Evolutionary conservation across 129 eudicot genomes (phyloP).

Genomic region (Centella asiatica): DNA sequence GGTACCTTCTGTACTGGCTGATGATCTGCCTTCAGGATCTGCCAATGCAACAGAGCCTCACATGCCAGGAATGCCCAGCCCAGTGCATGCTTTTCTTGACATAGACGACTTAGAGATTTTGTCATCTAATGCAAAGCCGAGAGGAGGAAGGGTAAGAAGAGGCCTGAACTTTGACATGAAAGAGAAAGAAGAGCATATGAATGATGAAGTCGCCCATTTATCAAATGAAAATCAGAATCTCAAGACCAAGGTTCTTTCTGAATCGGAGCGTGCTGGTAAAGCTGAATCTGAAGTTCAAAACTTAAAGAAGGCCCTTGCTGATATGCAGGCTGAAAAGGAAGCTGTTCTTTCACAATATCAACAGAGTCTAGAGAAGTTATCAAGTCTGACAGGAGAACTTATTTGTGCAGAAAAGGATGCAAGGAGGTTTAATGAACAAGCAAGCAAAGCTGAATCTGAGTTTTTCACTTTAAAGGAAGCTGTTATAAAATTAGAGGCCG

Average conservation of each 20-base stretch:
- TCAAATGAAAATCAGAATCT: constrained; percentile 34
- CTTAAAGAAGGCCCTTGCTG: constrained; percentile 45
- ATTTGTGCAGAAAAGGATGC: constrained; percentile 37
- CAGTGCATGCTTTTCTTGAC: constrained; percentile 23
- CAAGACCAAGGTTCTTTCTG: constrained; percentile 29
- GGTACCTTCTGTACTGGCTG: constrained; percentile 36
- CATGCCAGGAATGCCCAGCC: constrained; percentile 26
- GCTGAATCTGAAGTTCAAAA: constrained; percentile 53
- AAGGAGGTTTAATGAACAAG: constrained; percentile 32
- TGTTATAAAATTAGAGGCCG: constrained; percentile 44
- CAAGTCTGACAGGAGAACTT: constrained; percentile 45
- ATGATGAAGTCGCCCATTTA: constrained; percentile 17
- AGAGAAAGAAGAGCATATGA: constrained; percentile 1
- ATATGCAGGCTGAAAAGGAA: constrained; percentile 53
- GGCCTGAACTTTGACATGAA: background rate
- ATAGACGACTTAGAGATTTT: constrained; percentile 20
- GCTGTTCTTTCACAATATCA: constrained; percentile 42
- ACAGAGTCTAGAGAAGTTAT: constrained; percentile 47
- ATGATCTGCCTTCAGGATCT: constrained; percentile 46
- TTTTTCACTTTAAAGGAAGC: constrained; percentile 30
- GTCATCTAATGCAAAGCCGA: background rate
- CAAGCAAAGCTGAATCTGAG: constrained; percentile 46
- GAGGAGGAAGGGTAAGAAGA: constrained; percentile 3
- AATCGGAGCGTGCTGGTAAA: constrained; percentile 38
- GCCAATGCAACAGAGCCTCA: constrained; percentile 21